Evolutionary conservation across 345 rosid genomes (phyloP).

Genomic region (Theobroma cacao): DNA sequence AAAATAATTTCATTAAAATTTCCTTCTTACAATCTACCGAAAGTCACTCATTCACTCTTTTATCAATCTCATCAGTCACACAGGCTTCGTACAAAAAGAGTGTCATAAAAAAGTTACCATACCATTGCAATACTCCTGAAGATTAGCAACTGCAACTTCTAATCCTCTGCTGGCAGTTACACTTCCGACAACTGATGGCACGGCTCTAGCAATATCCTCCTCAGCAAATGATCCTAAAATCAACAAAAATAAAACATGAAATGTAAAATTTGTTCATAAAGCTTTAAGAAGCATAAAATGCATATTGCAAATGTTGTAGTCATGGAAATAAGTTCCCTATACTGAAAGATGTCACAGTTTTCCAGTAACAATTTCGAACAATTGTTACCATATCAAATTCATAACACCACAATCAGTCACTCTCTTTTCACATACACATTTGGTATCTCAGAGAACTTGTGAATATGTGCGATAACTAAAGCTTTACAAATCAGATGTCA

Average conservation of each 20-base stretch:
- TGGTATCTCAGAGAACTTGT: not conserved
- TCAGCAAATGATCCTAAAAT: slow-evolving; percentile 89
- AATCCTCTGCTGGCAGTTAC: slow-evolving; percentile 90
- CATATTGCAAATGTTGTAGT: not conserved
- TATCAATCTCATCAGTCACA: slow-evolving; percentile 1
- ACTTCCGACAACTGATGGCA: slow-evolving; percentile 63
- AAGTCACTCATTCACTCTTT: slow-evolving; percentile 1
- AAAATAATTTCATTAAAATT: slow-evolving; percentile 4
- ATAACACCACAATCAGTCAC: not conserved
- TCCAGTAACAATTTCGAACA: not conserved
- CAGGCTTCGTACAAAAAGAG: not conserved
- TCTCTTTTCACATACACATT: not conserved
- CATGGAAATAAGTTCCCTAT: not conserved
- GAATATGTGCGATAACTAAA: not conserved
- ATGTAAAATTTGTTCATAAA: slow-evolving; percentile 10
- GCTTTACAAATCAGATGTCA: not conserved
- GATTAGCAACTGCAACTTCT: slow-evolving; percentile 97
- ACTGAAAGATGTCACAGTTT: not conserved
- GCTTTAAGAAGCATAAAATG: slow-evolving; percentile 14
- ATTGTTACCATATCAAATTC: not conserved
- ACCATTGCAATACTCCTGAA: slow-evolving; percentile 99
- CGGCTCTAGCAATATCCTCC: slow-evolving; percentile 88
- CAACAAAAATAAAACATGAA: too few relatives aligned
- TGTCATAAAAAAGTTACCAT: slow-evolving; percentile 22
- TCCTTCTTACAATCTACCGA: not conserved